A percentile compares a stretch with the other conserved stretches of the same genome.
phyloP scores from a whole-genome alignment of 2,329 filamentous ascomycete species.

The Fusarium verticillioides region DNA sequence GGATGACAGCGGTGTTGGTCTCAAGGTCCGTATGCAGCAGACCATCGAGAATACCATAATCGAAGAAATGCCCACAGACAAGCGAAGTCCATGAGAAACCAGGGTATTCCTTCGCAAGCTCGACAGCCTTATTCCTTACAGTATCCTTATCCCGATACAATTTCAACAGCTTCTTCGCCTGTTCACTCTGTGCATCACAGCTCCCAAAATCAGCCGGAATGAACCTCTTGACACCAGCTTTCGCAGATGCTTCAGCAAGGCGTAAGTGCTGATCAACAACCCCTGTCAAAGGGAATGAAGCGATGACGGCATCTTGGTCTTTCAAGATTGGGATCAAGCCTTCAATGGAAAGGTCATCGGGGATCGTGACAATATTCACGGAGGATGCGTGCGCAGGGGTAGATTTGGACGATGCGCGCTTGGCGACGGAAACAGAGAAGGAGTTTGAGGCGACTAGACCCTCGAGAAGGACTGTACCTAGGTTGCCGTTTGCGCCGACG shows the following conservation, averaged over 20 bases:
- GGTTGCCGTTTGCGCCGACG: slow-evolving; percentile 52
- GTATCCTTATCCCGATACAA: slow-evolving; percentile 51
- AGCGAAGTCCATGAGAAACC: slow-evolving; percentile 63
- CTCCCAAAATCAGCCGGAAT: slow-evolving; percentile 68
- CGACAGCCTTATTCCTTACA: slow-evolving; percentile 47
- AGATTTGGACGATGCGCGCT: slow-evolving; percentile 54
- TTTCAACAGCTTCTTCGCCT: slow-evolving; percentile 48
- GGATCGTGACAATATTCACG: slow-evolving; percentile 41
- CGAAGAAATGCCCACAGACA: slow-evolving; percentile 57
- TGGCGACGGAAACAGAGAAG: slow-evolving; percentile 66
- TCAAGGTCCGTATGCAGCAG: slow-evolving; percentile 57
- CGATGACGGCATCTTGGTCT: slow-evolving; percentile 68
- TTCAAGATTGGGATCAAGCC: slow-evolving; percentile 59
- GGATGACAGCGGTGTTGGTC: slow-evolving; percentile 56
- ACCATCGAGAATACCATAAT: slow-evolving; percentile 60
- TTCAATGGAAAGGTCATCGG: slow-evolving; percentile 46
- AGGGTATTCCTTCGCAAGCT: slow-evolving; percentile 47
- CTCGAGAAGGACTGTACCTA: slow-evolving; percentile 53
- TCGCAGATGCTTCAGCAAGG: slow-evolving; percentile 67
- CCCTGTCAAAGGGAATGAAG: slow-evolving; percentile 52
- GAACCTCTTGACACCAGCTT: slow-evolving; percentile 70
- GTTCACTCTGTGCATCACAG: slow-evolving; percentile 51
- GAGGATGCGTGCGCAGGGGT: slow-evolving; percentile 38
- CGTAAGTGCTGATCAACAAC: slow-evolving; percentile 58
- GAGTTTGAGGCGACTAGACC: slow-evolving; percentile 50